Conservation (phyloP, 1,139 yeast genomes). For the Protomyces lactucae-debilis region DNA sequence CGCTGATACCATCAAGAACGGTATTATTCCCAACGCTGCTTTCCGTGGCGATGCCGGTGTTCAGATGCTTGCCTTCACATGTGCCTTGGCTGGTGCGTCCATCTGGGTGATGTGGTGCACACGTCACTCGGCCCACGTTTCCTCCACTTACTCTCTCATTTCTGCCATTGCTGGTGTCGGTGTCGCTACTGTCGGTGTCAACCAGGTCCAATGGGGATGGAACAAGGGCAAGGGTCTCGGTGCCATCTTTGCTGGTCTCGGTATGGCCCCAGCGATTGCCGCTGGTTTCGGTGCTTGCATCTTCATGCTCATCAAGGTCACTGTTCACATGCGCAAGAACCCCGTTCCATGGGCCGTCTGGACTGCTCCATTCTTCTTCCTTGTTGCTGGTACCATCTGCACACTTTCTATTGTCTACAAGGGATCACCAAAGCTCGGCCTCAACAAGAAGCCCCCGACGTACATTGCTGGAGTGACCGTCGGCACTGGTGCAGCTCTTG, state of each 20-base stretch:
- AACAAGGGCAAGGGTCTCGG: conserved; percentile 48
- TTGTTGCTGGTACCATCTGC: conserved; percentile 56
- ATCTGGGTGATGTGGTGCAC: conserved; percentile 68
- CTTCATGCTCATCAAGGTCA: conserved; percentile 56
- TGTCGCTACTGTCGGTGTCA: conserved; percentile 62
- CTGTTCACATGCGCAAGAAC: conserved; percentile 57
- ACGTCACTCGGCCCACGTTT: conserved; percentile 64
- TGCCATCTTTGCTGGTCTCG: conserved; percentile 75
- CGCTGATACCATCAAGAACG: conserved; percentile 61
- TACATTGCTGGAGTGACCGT: conserved; percentile 50
- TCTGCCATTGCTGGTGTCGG: conserved; percentile 75
- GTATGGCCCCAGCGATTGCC: conserved; percentile 70
- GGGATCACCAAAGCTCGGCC: conserved; percentile 63
- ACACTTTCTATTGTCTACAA: conserved; percentile 62
- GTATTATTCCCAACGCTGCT: conserved; percentile 54
- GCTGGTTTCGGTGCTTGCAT: conserved; percentile 58
- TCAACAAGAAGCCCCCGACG: conserved; percentile 41
- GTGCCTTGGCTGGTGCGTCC: conserved; percentile 74
- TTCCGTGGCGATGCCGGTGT: conserved; percentile 44
- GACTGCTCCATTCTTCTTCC: conserved; percentile 59
- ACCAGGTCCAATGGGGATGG: conserved; percentile 70
- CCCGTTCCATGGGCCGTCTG: conserved; percentile 53
- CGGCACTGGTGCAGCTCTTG: conserved; percentile 60
- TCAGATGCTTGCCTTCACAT: conserved; percentile 67
- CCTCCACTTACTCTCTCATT: conserved; percentile 73